A percentile compares a stretch with the other conserved stretches of the same genome.
Conservation (phyloP, 1,139 yeast species). For the Debaryomyces robertsiae region DNA sequence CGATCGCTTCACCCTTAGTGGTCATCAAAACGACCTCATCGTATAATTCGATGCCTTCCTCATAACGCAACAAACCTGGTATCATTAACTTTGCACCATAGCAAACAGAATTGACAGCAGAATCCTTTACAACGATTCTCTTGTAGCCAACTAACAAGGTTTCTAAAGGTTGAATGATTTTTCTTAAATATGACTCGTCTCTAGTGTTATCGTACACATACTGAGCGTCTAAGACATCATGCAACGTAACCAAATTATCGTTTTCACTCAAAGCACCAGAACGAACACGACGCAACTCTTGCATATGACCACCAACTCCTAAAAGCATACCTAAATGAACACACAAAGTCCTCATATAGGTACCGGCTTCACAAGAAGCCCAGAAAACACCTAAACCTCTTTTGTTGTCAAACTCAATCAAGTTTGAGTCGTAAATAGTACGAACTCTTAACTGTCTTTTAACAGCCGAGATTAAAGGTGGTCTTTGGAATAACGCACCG, state of each 20-base stretch:
- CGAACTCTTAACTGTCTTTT: slow-evolving; percentile 98
- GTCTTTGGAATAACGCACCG: slow-evolving; percentile 98
- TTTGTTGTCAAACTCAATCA: slow-evolving; percentile 94
- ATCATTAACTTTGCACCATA: slow-evolving; percentile 99
- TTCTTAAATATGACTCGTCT: slow-evolving; percentile 93
- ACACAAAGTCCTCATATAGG: slow-evolving; percentile 98
- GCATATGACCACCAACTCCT: slow-evolving; percentile 99
- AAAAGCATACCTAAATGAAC: slow-evolving; percentile 97
- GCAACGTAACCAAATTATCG: slow-evolving; percentile 92
- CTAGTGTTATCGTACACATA: slow-evolving; percentile 96
- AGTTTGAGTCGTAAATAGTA: slow-evolving; percentile 93
- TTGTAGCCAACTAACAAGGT: slow-evolving; percentile 91
- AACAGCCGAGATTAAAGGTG: slow-evolving; percentile 97
- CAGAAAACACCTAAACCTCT: slow-evolving; percentile 97
- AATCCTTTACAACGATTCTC: slow-evolving; percentile 96
- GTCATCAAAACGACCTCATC: slow-evolving; percentile 98
- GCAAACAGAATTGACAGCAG: slow-evolving; percentile 97
- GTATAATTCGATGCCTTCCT: slow-evolving; percentile 94
- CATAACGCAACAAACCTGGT: slow-evolving; percentile 96
- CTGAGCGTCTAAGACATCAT: slow-evolving; percentile 97
- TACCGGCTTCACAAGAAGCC: slow-evolving; percentile 99
- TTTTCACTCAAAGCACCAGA: slow-evolving; percentile 92
- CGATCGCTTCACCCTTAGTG: slow-evolving; percentile 99
- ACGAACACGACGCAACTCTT: slow-evolving; percentile 98
- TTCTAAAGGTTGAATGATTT: slow-evolving; percentile 93